Evolutionary conservation across 345 rosid genomes (phyloP).

Genomic region (Turnera subulata): DNA sequence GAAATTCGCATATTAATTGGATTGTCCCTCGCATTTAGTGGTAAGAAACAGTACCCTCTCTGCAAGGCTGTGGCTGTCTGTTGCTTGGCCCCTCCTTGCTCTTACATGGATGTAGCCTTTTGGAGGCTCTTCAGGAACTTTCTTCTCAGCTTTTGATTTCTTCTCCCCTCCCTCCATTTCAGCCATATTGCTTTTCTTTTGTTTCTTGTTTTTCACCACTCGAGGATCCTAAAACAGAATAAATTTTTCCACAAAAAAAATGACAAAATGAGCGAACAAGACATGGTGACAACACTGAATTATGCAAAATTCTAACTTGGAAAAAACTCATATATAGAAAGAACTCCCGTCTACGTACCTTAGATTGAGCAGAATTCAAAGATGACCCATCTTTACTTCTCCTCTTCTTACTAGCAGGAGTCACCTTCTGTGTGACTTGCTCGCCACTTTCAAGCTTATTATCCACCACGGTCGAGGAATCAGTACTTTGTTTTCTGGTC

Average conservation of each 20-base stretch:
- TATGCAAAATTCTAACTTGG: not conserved
- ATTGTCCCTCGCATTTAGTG: not conserved
- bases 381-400: conserved; percentile 23
- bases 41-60: conserved; percentile 46
- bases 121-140: conserved; percentile 39
- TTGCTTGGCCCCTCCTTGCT: conserved; percentile 86
- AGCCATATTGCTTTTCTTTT: conserved; percentile 30
- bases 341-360: conserved; percentile 28
- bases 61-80: conserved; percentile 70
- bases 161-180: conserved; percentile 23
- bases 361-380: conserved; percentile 29
- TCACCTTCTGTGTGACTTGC: conserved; percentile 41
- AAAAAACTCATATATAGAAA: not conserved
- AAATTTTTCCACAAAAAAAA: not conserved
- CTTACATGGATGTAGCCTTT: conserved; percentile 73
- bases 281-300: too few species aligned
- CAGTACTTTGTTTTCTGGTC: conserved; percentile 41
- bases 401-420: conserved; percentile 32
- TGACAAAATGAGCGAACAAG: not conserved
- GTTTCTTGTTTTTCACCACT: conserved; percentile 48
- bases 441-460: conserved; percentile 41
- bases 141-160: conserved; percentile 24
- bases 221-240: conserved; percentile 28
- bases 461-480: conserved; percentile 39
- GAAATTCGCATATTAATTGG: not conserved